A percentile compares a stretch with the other conserved stretches of the same genome.
phyloP scores from a whole-genome alignment of 495 filamentous ascomycete species.

The Haplographium delicatum region DNA sequence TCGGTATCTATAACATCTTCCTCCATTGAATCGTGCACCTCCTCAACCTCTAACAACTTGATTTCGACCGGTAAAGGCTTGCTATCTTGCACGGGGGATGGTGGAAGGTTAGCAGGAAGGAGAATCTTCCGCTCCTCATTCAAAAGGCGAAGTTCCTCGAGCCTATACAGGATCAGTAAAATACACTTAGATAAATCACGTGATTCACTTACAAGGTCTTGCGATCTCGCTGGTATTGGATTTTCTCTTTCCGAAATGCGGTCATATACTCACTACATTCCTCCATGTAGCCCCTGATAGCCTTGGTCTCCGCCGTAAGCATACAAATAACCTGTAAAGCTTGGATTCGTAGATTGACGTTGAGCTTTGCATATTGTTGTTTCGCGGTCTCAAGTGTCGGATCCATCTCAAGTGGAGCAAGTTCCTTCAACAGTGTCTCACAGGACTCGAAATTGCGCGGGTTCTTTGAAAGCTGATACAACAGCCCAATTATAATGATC shows the following conservation, averaged over 20 bases:
- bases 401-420: constrained; percentile 70
- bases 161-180: constrained; percentile 36
- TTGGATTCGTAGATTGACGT: constrained; percentile 76
- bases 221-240: constrained; percentile 77
- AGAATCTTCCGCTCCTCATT: constrained; percentile 85
- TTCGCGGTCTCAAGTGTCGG: constrained; percentile 68
- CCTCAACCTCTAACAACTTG: constrained; percentile 58
- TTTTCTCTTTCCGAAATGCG: constrained; percentile 87
- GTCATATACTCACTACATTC: constrained; percentile 92
- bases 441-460: constrained; percentile 64
- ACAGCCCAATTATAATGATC: constrained; percentile 76
- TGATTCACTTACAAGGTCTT: constrained; percentile 71
- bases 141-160: constrained; percentile 76
- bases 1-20: constrained; percentile 49
- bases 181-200: neutral
- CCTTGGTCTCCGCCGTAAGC: constrained; percentile 79
- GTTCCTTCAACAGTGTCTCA: constrained; percentile 69
- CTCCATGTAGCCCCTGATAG: constrained; percentile 81
- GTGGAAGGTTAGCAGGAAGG: constrained; percentile 69
- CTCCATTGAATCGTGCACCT: constrained; percentile 43
- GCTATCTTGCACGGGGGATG: constrained; percentile 52
- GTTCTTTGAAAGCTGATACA: constrained; percentile 77
- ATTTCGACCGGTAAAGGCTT: constrained; percentile 57
- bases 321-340: constrained; percentile 83
- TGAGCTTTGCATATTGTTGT: constrained; percentile 63